Base-by-base conservation (phyloP, 768 basidiomycete species). In the Tulasnella sp. region DNA sequence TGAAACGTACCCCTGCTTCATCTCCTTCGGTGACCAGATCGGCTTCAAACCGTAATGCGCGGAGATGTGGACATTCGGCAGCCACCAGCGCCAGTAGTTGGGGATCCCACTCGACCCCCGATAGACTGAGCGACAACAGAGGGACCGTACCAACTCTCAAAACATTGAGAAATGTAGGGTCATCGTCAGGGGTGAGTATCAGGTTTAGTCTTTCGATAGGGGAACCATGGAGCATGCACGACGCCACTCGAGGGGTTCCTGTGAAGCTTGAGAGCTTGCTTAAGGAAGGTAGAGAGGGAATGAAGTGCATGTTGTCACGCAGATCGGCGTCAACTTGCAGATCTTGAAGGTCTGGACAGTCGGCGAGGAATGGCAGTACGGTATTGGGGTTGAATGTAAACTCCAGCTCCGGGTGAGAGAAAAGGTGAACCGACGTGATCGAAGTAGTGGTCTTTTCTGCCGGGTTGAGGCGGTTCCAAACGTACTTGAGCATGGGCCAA, bases 21-120 rank as follows among this genome's bases (percentile, higher is more conserved):
- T 67, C 61, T 32, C 61, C 61, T 26, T 67, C 61, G 29, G 61
- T 67, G 26, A 67, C 13, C 61, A 67, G 32, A 67, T 67, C 61
- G 29, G 61, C 61, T 67, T 67, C 61, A 35, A 67, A 67, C 61
- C 61, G 61, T 32, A 67, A 67, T 67, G 61, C 61, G 32, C 61
- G 61, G 15, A 67, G 61, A 35, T 67, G 29, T 26, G 61, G 61
- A 18, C 61, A 67, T 67, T 67, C 61, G 3, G 29, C 61, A 35
- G 61, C 61, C 16, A 67, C 61, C 26, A 35, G 61, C 32, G 10
- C 61, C 16, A 67, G 61, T 13, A 67, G 29, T 11, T 29, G 26
- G 5, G 61, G 61, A 35, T 67, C 61, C 61, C 61, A 67, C 32
- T 67, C 61, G 13, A 67, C 61, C 32, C 61, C 61, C 32, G 61